These are phyloP conservation scores for Teratosphaeria nubilosa DNA, from an alignment of 2,329 filamentous ascomycete species.

Conservation along the genomic window DNA sequence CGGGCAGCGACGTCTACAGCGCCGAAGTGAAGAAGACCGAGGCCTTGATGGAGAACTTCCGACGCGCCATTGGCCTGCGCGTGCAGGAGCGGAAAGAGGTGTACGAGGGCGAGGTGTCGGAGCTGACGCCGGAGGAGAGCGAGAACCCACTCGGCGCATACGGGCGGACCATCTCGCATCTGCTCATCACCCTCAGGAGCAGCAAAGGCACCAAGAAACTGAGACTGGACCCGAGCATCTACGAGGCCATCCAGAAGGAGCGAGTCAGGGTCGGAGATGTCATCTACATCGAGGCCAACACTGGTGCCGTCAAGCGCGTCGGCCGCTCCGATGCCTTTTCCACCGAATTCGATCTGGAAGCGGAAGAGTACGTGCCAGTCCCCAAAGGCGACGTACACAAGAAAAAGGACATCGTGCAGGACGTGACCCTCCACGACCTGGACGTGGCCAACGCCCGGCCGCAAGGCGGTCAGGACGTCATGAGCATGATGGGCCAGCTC, in stretches of 20 bases:
- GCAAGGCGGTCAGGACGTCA: constrained; percentile 96
- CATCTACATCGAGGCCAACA: constrained; percentile 98
- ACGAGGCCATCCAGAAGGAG: constrained; percentile 98
- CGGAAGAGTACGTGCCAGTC: constrained; percentile 97
- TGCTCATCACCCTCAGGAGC: constrained; percentile 89
- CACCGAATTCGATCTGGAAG: constrained; percentile 96
- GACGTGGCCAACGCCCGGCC: constrained; percentile 92
- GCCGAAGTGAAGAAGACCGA: constrained; percentile 99
- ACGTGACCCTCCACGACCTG: constrained; percentile 92
- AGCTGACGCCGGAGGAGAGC: constrained; percentile 93
- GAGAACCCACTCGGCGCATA: constrained; percentile 96
- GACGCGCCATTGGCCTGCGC: constrained; percentile 88
- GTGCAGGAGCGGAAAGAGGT: constrained; percentile 99
- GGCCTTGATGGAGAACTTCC: constrained; percentile 97
- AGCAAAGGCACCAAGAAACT: constrained; percentile 97
- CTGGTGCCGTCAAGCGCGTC: constrained; percentile 92
- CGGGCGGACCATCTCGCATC: constrained; percentile 91
- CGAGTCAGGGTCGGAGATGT: constrained; percentile 92
- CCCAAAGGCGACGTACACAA: constrained; percentile 99
- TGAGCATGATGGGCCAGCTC: constrained; percentile 99
- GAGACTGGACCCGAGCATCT: constrained; percentile 91
- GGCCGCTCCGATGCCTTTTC: constrained; percentile 93
- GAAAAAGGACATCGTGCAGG: constrained; percentile 99
- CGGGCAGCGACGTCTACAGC: constrained; percentile 95
- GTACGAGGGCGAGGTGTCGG: constrained; percentile 96